Percentiles rank a stretch among this genome's conserved stretches.
phyloP scores from a whole-genome alignment of 805 yeast genomes.

The Metschnikowia noctiluminum region DNA sequence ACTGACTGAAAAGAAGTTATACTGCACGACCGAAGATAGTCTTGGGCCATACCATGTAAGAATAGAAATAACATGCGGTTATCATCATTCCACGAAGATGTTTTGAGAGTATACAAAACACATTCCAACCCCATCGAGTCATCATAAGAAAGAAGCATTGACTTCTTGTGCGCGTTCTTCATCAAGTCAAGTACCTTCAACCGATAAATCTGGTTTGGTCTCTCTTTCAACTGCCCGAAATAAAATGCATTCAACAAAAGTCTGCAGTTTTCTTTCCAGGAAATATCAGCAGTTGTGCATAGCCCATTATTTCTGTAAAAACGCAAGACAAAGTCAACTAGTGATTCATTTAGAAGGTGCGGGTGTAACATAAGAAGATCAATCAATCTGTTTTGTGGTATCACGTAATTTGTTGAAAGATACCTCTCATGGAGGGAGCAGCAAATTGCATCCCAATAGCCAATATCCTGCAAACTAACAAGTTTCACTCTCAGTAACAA shows the following conservation, averaged over 20 bases:
- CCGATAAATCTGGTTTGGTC: constrained; percentile 23
- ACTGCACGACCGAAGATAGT: constrained; percentile 14
- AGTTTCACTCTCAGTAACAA: constrained; percentile 27
- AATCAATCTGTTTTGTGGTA: constrained; percentile 43
- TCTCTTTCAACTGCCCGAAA: constrained; percentile 15
- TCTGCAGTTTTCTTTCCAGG: constrained; percentile 50
- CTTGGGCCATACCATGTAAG: constrained; percentile 25
- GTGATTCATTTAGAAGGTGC: constrained; percentile 32
- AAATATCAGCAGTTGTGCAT: constrained; percentile 50
- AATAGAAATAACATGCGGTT: constrained; percentile 29
- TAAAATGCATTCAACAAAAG: constrained; percentile 46
- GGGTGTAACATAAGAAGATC: constrained; percentile 39
- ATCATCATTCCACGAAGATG: constrained; percentile 28
- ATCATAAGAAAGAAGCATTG: constrained; percentile 29
- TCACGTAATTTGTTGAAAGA: constrained; percentile 33
- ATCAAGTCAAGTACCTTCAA: constrained; percentile 32
- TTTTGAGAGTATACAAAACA: constrained; percentile 29
- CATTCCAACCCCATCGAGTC: constrained; percentile 29
- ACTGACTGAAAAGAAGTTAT: background rate
- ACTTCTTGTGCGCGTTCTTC: constrained; percentile 33
- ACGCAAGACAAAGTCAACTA: constrained; percentile 43
- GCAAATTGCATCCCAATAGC: constrained; percentile 35
- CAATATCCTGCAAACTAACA: constrained; percentile 26
- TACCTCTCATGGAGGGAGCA: constrained; percentile 29
- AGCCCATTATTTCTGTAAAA: constrained; percentile 46